Conservation (phyloP, 345 rosid species). For the Aquilaria malaccensis region DNA sequence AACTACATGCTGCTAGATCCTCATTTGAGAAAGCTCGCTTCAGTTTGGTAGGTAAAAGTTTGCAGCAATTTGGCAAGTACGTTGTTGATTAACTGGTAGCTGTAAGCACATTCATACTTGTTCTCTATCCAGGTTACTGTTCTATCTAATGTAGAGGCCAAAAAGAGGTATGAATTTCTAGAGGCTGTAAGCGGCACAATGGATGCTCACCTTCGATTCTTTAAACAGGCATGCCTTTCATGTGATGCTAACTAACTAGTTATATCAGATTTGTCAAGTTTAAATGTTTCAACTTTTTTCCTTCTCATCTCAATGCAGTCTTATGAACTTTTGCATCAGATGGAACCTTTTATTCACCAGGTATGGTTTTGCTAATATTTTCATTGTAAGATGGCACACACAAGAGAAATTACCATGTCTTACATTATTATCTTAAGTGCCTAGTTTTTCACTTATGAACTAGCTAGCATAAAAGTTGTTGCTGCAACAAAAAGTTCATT, state of each 20-base stretch:
- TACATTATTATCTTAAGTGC: not conserved
- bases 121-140: conserved; percentile 44
- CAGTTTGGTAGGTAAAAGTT: conserved; percentile 36
- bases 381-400: not conserved
- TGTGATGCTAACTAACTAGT: conserved; percentile 4
- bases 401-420: not conserved
- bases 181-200: conserved; percentile 66
- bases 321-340: conserved; percentile 64
- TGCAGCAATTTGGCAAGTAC: conserved; percentile 1
- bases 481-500: too few species aligned
- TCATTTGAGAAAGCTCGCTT: conserved; percentile 73
- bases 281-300: conserved; percentile 5
- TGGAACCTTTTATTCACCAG: conserved; percentile 83
- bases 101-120: conserved; percentile 3
- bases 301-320: conserved; percentile 33
- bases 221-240: conserved; percentile 46
- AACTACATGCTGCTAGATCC: conserved; percentile 51
- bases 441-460: too few species aligned
- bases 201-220: conserved; percentile 73
- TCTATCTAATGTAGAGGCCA: conserved; percentile 61
- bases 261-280: conserved; percentile 3
- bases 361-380: conserved; percentile 21
- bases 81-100: not conserved
- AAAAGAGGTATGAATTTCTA: conserved; percentile 60
- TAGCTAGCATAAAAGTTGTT: too few species aligned